Evolutionary conservation across 2,329 filamentous ascomycete genomes (phyloP), one percentile per base, ranked within the genome.

Genomic region (Cladosporium colombiae): DNA sequence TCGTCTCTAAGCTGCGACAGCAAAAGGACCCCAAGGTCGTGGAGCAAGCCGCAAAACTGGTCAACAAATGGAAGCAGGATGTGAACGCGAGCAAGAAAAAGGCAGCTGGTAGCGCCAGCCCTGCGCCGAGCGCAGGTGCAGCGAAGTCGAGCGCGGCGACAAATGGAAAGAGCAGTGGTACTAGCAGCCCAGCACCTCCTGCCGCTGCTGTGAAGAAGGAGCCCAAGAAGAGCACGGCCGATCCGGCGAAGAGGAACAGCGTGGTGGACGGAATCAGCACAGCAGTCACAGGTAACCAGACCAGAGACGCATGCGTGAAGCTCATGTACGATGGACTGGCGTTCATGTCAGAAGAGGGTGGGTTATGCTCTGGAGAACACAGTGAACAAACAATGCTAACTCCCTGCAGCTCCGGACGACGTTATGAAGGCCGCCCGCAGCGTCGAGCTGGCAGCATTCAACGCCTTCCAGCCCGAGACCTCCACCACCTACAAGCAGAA

Each of bases 261-360:
- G 89, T 90, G 72, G 85, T 84, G n/a, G 95, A 98, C 77, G 89
- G 89, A 49, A 88, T 97, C 62, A 88, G 93, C 73, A 86, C 87
- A 72, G 87, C 89, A 70, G 86, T 92, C 62, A 97, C 93, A 18
- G 88, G 88, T 57, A 89, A 90, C 67, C 81, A 84, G 65, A 85
- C 86, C 23, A 90, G 95, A 66, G 91, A 98, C 81, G 90, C 88
- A 75, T 96, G 91, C 77, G 89, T 97, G 68, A 93, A 92, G 59
- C 85, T 99, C 52, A 86, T 99, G 78, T 99, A 98, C 82, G 95
- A 99, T 74, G 95, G 93, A 18, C 84, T 99, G 69, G 93, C 90
- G 56, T 86, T 88, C 65, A 90, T 91, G 77, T 87, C 91, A 31
- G 76, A 81, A 68, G 81, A 83, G 61, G 68, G 80, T 81, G 75